Evolutionary conservation across 345 rosid genomes (phyloP), one percentile per base, ranked within the genome.

Genomic region (Aquilaria yunnanensis): DNA sequence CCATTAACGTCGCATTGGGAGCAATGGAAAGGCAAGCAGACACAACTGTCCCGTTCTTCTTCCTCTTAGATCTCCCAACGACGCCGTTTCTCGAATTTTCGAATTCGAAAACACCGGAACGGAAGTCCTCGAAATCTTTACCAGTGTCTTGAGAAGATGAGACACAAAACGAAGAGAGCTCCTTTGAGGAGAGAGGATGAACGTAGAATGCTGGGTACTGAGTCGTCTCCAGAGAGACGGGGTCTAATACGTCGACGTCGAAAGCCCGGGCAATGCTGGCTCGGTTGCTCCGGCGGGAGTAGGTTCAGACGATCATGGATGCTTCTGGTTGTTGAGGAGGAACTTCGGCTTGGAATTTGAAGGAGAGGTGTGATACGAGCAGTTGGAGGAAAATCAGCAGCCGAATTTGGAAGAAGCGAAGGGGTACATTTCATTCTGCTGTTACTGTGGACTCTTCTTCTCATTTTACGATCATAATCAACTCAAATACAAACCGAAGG

Each of bases 221-320:
- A 50, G 77, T 80, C 65, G 78, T 78, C 32, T 84, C 92, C 34
- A 84, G 85, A 47, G 87, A 77, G 52, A 57, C 43, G 23, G 23
- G 23, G 23, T 23, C 23, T 13, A 78, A 65, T 29, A 67, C 79
- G 70, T 59, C 66, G 64, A 72, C 89, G 86, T 75, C 66, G 1
- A 56, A 12, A 12, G 83, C 67, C 61, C 73, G 92, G 59, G 93
- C 77, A 32, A 65, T 73, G 7, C 78, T 45, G 53, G 76, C 62
- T 34, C 85, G 81, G 46, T 86, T 73, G 67, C 67, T 86, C 57
- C 99, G 96, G 64, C 97, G 94, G 64, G 96, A 96, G 86, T 90
- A 94, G 0, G 95, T 88, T 67, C 99, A 78, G 61, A 83, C 96
- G 59, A 88, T 86, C 99, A 90, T 90, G 57, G 68, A 66, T 71